These are phyloP conservation scores for Alternaria panax DNA, from an alignment of 2,329 filamentous ascomycete genomes.

Conservation along the genomic window DNA sequence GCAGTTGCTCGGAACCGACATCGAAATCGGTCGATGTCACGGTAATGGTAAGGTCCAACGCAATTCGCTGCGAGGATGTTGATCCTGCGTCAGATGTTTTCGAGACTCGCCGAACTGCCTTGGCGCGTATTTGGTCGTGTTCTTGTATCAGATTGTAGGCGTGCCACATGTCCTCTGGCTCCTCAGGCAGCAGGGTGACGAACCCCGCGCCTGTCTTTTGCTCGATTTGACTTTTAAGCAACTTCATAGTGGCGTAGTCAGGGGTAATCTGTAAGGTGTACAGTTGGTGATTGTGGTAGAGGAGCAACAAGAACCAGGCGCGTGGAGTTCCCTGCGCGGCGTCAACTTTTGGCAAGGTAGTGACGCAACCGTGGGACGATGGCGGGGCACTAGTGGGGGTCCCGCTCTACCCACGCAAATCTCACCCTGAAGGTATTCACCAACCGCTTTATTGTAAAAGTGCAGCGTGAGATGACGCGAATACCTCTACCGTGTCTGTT, in stretches of 20 bases:
- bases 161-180: slow-evolving; percentile 83
- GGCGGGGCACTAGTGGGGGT: background rate
- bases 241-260: slow-evolving; percentile 61
- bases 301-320: background rate
- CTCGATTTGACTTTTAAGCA: slow-evolving; percentile 72
- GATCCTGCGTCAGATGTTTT: slow-evolving; percentile 67
- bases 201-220: slow-evolving; percentile 67
- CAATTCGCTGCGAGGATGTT: slow-evolving; percentile 68
- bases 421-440: background rate
- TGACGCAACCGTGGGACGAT: slow-evolving; percentile 2
- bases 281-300: background rate
- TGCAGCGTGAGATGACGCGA: background rate
- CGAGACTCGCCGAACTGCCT: slow-evolving; percentile 71
- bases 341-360: background rate
- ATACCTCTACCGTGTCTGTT: background rate
- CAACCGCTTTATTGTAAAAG: background rate
- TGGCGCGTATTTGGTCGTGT: slow-evolving; percentile 69
- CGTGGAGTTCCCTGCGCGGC: background rate
- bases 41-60: slow-evolving; percentile 69
- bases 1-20: slow-evolving; percentile 70
- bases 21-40: slow-evolving; percentile 75
- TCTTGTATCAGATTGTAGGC: slow-evolving; percentile 76
- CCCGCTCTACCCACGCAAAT: background rate
- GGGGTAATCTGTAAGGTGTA: background rate
- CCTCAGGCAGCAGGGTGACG: slow-evolving; percentile 72